phyloP scores from a whole-genome alignment of 176 grass and related monocot genomes.

The Oryza meridionalis region DNA sequence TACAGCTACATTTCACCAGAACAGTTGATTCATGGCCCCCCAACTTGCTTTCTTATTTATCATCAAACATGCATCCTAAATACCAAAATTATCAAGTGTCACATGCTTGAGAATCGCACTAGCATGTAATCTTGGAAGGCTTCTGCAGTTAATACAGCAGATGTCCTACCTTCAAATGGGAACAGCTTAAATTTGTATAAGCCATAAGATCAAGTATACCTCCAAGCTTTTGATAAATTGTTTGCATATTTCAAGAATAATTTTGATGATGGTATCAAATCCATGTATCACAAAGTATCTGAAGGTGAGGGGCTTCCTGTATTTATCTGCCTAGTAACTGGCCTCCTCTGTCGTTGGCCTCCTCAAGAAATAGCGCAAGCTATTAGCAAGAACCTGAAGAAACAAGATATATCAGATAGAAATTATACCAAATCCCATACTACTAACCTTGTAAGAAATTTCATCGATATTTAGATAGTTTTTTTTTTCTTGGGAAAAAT shows the following conservation, averaged over 20 bases:
- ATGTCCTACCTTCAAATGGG: slow-evolving; percentile 24
- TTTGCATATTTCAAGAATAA: slow-evolving; percentile 19
- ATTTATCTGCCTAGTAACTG: slow-evolving; percentile 64
- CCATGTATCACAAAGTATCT: slow-evolving; percentile 17
- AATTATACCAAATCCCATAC: too few species aligned
- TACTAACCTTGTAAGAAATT: too few species aligned
- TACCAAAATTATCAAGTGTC: slow-evolving; percentile 32
- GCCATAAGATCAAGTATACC: slow-evolving; percentile 40
- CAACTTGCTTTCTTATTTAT: slow-evolving; percentile 45
- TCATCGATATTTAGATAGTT: neutral
- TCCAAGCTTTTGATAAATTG: slow-evolving; percentile 12
- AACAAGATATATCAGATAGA: slow-evolving; percentile 27
- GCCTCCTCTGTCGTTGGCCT: slow-evolving; percentile 81
- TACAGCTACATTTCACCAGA: neutral
- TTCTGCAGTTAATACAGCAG: slow-evolving; percentile 23
- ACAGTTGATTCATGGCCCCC: slow-evolving; percentile 12
- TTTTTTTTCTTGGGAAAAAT: neutral
- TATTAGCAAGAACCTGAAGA: slow-evolving; percentile 87
- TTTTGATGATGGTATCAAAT: neutral
- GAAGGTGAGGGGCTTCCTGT: neutral
- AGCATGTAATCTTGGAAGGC: slow-evolving; percentile 2
- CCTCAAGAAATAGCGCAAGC: slow-evolving; percentile 96
- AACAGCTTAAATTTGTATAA: slow-evolving; percentile 11
- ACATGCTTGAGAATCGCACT: slow-evolving; percentile 25
- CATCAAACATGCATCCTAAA: slow-evolving; percentile 32